These are phyloP conservation scores for Globisporangium spinosum DNA, from an alignment of 352 stramenopile genomes.

Conservation along the genomic window DNA sequence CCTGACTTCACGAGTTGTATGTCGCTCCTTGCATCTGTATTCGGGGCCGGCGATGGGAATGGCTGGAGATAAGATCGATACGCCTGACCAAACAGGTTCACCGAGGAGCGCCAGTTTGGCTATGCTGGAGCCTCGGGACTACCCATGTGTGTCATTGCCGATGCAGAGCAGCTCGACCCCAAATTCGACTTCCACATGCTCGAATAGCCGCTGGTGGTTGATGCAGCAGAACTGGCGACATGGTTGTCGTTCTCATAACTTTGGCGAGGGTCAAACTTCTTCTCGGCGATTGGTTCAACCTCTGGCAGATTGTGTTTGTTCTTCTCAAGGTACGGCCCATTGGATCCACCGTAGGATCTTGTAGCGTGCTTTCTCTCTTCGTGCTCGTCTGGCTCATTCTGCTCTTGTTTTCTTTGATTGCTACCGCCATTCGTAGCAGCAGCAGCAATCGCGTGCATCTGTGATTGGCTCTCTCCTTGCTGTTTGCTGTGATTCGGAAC, in stretches of 20 bases:
- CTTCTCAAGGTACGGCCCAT: background rate
- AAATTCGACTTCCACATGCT: background rate
- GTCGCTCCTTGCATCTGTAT: background rate
- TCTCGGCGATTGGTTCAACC: background rate
- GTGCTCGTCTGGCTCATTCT: background rate
- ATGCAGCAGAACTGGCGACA: background rate
- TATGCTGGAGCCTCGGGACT: background rate
- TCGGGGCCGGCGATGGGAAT: background rate
- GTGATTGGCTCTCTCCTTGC: background rate
- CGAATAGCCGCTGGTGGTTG: background rate
- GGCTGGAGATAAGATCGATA: conserved; percentile 2
- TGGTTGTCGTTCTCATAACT: conserved; percentile 1
- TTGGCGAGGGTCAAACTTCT: background rate
- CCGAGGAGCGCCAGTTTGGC: background rate
- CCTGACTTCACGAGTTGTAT: background rate
- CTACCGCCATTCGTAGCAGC: background rate
- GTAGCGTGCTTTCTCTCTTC: background rate
- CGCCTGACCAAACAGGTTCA: background rate
- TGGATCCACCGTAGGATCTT: background rate
- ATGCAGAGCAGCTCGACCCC: background rate
- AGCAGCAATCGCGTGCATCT: background rate
- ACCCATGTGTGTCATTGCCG: background rate
- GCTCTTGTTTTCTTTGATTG: background rate
- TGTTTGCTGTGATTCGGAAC: background rate
- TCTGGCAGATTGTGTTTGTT: background rate